Conservation (phyloP, 2,329 filamentous ascomycete genomes). For the Ophiobolus disseminans region DNA sequence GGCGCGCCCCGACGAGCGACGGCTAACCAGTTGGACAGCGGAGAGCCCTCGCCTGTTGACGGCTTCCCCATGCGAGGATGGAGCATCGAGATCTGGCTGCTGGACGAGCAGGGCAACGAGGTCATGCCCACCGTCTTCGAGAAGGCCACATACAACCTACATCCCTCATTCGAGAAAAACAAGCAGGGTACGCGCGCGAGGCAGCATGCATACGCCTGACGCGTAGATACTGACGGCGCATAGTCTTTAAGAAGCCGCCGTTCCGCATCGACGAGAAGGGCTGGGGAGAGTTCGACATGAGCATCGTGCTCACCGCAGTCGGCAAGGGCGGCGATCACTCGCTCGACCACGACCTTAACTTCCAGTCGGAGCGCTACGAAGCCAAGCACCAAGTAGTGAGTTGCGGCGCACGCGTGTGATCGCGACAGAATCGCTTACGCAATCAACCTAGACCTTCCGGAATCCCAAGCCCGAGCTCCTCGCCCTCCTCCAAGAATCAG, state of each 20-base stretch:
- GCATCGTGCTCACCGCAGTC: slow-evolving; percentile 79
- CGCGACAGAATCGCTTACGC: slow-evolving; percentile 9
- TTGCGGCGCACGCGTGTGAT: slow-evolving; percentile 19
- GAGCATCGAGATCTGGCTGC: slow-evolving; percentile 83
- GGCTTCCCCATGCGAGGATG: slow-evolving; percentile 93
- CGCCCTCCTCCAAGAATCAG: slow-evolving; percentile 79
- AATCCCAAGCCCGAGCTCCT: slow-evolving; percentile 90
- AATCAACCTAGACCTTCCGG: slow-evolving; percentile 71
- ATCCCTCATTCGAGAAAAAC: slow-evolving; percentile 90
- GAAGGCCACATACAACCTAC: slow-evolving; percentile 90
- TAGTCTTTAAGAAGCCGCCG: slow-evolving; percentile 77
- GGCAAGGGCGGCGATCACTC: slow-evolving; percentile 85
- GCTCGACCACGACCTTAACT: slow-evolving; percentile 90
- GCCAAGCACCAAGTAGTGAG: slow-evolving; percentile 75
- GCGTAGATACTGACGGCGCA: slow-evolving; percentile 4
- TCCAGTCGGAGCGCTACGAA: slow-evolving; percentile 81
- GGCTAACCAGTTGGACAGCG: slow-evolving; percentile 54
- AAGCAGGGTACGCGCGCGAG: slow-evolving; percentile 70
- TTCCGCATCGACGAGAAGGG: slow-evolving; percentile 93
- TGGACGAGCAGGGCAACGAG: slow-evolving; percentile 87
- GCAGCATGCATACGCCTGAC: not conserved
- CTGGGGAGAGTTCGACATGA: slow-evolving; percentile 98
- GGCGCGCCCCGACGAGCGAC: slow-evolving; percentile 9
- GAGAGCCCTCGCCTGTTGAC: slow-evolving; percentile 80
- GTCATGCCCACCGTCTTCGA: slow-evolving; percentile 84